phyloP scores from a whole-genome alignment of 805 yeast species.

The Torulaspora delbrueckii region DNA sequence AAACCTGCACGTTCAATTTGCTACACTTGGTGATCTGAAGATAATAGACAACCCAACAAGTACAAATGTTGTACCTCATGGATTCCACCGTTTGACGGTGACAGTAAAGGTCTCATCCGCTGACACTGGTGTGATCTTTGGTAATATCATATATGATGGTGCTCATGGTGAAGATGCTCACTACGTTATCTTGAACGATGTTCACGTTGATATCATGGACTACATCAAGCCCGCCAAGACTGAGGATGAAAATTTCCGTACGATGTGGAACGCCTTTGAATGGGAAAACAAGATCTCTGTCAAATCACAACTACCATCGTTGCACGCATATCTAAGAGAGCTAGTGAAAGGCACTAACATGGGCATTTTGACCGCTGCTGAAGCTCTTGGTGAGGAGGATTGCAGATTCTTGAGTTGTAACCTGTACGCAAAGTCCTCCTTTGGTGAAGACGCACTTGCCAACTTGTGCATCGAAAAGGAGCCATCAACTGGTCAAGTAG shows the following conservation, averaged over 20 bases:
- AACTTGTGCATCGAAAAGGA: conserved; percentile 88
- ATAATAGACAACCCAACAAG: conserved; percentile 88
- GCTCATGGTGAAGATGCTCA: conserved; percentile 86
- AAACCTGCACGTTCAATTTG: conserved; percentile 89
- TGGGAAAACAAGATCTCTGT: conserved; percentile 98
- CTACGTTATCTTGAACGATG: conserved; percentile 87
- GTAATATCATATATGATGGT: conserved; percentile 95
- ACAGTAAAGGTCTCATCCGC: conserved; percentile 94
- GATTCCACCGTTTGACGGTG: conserved; percentile 83
- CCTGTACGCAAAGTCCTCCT: conserved; percentile 82
- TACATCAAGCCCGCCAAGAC: conserved; percentile 94
- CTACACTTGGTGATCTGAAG: conserved; percentile 92
- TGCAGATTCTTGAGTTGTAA: conserved; percentile 80
- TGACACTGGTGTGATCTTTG: conserved; percentile 96
- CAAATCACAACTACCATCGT: conserved; percentile 57
- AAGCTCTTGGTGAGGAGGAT: conserved; percentile 83
- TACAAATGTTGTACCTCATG: conserved; percentile 94
- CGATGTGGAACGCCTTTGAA: conserved; percentile 99
- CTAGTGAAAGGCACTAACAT: conserved; percentile 76
- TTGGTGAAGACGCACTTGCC: conserved; percentile 97
- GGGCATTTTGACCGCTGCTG: conserved; percentile 90
- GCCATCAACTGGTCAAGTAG: conserved; percentile 58
- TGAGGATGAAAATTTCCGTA: conserved; percentile 83
- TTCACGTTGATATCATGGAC: conserved; percentile 95
- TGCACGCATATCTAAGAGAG: conserved; percentile 73